Base-by-base conservation (phyloP, 83 land plant genomes). In the Thuja plicata region DNA sequence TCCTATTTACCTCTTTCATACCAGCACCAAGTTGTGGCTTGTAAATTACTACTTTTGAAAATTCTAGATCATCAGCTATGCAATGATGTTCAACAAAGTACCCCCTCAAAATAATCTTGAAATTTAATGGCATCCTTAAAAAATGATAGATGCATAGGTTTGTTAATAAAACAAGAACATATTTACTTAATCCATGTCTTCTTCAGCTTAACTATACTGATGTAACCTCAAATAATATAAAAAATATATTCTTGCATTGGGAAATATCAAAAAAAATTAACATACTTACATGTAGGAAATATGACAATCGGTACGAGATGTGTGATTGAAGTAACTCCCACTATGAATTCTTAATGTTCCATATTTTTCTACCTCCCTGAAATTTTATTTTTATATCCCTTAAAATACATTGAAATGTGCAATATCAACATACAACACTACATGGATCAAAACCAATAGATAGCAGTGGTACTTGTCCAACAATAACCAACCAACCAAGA, bases 81-180 rank as follows among this genome's bases (percentile, higher is more conserved):
- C 89, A 90, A 35, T 91, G 92, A 87, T 98, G 97, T 87, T 95
- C 91, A 50, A 98, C 95, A 38, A 94, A 94, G 76, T 90, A 93
- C 66, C 99, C 99, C 85, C 99, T 93, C 41, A 98, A 88, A 37
- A 94, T 93, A 32, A 98, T 98, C 7, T 87, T 55, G 78, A 98
- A 98, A 50, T 94, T 95, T 32, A 90, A 71, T 19, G 96, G 94
- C 60, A 89, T 92, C 78, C 93, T 89, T n/a, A 98, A 90, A 89
- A 98, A 87, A 98, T 89, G n/a, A 97, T 92, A 15, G 99, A 97
- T 48, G 93, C 91, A 93, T 98, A 98, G 30, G 95, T 96, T 95
- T 95, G 32, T n/a, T 88, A 32, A 17, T 86, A 88, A 88, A 82
- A 87, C 78, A 84, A 62, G 78, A 85, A 91, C 43, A 91, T 89